These are phyloP conservation scores for Zanthoxylum bungeanum DNA, from an alignment of 345 rosid genomes.

Conservation along the genomic window DNA sequence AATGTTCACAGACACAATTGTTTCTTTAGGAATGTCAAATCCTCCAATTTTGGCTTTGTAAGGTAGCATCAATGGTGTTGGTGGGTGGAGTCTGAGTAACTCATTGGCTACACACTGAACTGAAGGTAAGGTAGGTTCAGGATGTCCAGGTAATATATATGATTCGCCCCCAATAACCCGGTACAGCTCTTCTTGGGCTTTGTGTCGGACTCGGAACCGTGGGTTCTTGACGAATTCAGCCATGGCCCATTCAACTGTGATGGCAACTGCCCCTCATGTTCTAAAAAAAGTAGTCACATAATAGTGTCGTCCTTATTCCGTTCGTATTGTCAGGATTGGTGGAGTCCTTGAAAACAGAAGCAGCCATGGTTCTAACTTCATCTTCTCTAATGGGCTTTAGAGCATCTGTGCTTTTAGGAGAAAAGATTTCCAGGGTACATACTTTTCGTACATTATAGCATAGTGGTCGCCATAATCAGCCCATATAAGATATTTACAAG, in stretches of 20 bases:
- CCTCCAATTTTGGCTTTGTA: conserved; percentile 45
- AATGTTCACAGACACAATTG: conserved; percentile 33
- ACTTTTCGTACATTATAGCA: conserved; percentile 40
- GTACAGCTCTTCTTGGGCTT: conserved; percentile 28
- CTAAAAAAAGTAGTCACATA: too few relatives aligned
- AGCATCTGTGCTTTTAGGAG: conserved; percentile 31
- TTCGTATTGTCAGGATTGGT: too few relatives aligned
- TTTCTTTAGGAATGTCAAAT: conserved; percentile 35
- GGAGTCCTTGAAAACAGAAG: conserved; percentile 32
- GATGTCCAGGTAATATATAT: too few relatives aligned
- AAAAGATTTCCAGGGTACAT: conserved; percentile 31
- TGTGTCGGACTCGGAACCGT: conserved; percentile 18
- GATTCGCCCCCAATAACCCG: conserved; percentile 19
- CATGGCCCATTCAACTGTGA: conserved; percentile 48
- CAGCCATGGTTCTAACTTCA: conserved; percentile 31
- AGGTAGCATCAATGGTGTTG: conserved; percentile 50
- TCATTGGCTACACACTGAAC: conserved; percentile 20
- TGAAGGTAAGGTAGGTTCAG: conserved; percentile 25
- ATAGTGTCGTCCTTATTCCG: too few relatives aligned
- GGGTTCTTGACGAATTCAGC: conserved; percentile 40
- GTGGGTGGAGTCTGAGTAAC: conserved; percentile 37
- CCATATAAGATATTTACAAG: conserved; percentile 38
- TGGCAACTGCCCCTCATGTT: conserved; percentile 38
- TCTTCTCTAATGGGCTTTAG: conserved; percentile 36
- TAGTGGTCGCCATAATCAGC: conserved; percentile 42